Conservation (phyloP, 495 filamentous ascomycete genomes). For the Staphylotrichum longicolle region DNA sequence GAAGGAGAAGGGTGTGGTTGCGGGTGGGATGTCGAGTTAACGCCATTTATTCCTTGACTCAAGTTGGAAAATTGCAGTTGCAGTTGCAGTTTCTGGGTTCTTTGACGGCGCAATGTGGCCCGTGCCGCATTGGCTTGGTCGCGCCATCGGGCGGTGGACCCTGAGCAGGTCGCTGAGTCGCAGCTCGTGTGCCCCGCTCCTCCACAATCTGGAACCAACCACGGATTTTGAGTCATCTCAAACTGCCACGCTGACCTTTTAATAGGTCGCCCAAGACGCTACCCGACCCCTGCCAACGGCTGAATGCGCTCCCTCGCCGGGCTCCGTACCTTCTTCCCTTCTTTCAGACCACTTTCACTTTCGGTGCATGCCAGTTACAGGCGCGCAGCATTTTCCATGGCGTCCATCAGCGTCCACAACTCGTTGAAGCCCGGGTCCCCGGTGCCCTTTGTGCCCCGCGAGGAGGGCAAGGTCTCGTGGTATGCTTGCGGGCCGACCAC, state of each 20-base stretch:
- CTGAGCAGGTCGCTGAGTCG: not conserved
- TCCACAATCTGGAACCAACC: conserved; percentile 17
- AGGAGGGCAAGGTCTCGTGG: conserved; percentile 75
- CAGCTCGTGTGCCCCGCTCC: conserved; percentile 10
- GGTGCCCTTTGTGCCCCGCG: conserved; percentile 72
- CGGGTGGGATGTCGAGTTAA: too few relatives aligned
- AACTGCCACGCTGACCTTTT: conserved; percentile 32
- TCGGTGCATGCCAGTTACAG: conserved; percentile 15
- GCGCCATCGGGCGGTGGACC: conserved; percentile 16
- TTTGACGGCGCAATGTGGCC: not conserved
- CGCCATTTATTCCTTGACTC: too few relatives aligned
- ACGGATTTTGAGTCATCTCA: conserved; percentile 28
- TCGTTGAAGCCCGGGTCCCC: conserved; percentile 68
- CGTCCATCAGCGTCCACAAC: conserved; percentile 67
- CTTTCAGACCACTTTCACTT: conserved; percentile 31
- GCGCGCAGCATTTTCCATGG: conserved; percentile 36
- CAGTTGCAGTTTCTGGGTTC: too few relatives aligned
- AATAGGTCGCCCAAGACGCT: conserved; percentile 3
- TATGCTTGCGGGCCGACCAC: conserved; percentile 92
- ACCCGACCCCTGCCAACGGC: conserved; percentile 14
- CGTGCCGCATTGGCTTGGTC: conserved; percentile 1
- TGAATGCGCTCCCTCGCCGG: conserved; percentile 31
- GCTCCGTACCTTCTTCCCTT: conserved; percentile 23
- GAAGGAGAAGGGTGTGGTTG: too few relatives aligned
- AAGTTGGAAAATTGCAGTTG: too few relatives aligned